Conservation (phyloP, 495 filamentous ascomycete genomes). For the Chaetomium cochliodes region DNA sequence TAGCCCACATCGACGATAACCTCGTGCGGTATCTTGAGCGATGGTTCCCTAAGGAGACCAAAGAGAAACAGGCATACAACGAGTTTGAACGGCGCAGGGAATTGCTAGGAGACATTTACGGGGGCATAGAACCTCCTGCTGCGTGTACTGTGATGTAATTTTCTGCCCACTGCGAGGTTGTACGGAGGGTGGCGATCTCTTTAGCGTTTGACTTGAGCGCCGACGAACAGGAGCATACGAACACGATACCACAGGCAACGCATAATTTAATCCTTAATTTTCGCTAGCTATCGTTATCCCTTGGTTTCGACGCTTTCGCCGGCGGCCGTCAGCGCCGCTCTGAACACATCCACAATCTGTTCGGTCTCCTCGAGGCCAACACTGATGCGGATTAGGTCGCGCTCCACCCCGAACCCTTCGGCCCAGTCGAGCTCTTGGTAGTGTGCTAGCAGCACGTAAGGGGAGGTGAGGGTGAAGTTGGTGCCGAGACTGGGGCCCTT, state of each 20-base stretch:
- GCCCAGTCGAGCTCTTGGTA: constrained; percentile 92
- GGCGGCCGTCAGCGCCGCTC: constrained; percentile 49
- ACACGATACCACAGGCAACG: constrained; percentile 11
- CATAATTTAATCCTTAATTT: constrained; percentile 15
- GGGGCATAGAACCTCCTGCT: constrained; percentile 37
- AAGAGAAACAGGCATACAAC: constrained; percentile 60
- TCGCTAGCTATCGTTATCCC: background rate
- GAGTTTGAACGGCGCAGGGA: constrained; percentile 54
- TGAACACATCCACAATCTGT: constrained; percentile 55
- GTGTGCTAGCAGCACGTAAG: constrained; percentile 89
- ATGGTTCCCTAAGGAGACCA: constrained; percentile 70
- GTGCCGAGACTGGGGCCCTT: constrained; percentile 96
- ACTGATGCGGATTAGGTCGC: constrained; percentile 77
- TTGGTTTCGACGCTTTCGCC: constrained; percentile 26
- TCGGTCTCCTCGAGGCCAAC: constrained; percentile 82
- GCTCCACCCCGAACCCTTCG: constrained; percentile 71
- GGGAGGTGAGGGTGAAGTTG: constrained; percentile 88
- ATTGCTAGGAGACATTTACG: constrained; percentile 50
- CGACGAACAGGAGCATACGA: background rate
- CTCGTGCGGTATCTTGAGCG: constrained; percentile 39
- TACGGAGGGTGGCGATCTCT: background rate
- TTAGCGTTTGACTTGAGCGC: background rate
- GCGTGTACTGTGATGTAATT: constrained; percentile 47
- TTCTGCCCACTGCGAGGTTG: background rate
- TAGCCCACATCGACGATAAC: constrained; percentile 60